Evolutionary conservation across 768 basidiomycete genomes (phyloP).

Genomic region (Lentinula sp.): DNA sequence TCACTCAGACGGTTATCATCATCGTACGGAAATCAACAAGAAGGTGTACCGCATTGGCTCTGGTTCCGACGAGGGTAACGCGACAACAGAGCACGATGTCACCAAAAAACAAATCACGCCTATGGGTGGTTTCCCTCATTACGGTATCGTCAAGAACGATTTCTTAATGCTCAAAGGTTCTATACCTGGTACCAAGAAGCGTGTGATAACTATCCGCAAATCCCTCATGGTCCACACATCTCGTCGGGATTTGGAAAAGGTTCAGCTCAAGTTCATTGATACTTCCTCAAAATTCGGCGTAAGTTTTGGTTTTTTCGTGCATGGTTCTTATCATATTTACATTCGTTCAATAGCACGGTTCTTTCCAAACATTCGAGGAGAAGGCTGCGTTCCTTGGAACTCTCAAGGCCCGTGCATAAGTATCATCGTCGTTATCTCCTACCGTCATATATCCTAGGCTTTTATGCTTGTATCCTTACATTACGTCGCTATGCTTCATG

Average conservation of each 20-base stretch:
- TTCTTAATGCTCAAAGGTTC: slow-evolving; percentile 97
- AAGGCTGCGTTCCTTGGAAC: slow-evolving; percentile 92
- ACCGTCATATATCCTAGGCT: neutral
- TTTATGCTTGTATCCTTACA: neutral
- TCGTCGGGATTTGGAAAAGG: slow-evolving; percentile 95
- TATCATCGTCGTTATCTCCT: slow-evolving; percentile 25
- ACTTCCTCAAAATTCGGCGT: slow-evolving; percentile 97
- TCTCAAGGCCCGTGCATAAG: slow-evolving; percentile 48
- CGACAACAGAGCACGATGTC: slow-evolving; percentile 91
- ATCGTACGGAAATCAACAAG: slow-evolving; percentile 98
- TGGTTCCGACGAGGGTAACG: slow-evolving; percentile 72
- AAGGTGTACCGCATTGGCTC: slow-evolving; percentile 95
- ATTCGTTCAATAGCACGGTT: slow-evolving; percentile 61
- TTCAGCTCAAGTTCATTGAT: slow-evolving; percentile 97
- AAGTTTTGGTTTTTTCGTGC: slow-evolving; percentile 27
- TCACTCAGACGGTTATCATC: slow-evolving; percentile 82
- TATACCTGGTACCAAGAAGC: slow-evolving; percentile 94
- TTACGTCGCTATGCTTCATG: neutral
- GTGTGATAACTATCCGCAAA: slow-evolving; percentile 95
- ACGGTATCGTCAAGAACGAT: slow-evolving; percentile 98
- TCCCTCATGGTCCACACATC: slow-evolving; percentile 95
- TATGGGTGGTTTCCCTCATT: slow-evolving; percentile 98
- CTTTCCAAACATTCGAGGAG: slow-evolving; percentile 96
- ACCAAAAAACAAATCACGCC: slow-evolving; percentile 94
- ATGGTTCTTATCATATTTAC: neutral